A percentile compares a stretch with the other conserved stretches of the same genome.
These are phyloP conservation scores for Solanum clarkiae DNA, from an alignment of 257 asterid species.

Conservation along the genomic window DNA sequence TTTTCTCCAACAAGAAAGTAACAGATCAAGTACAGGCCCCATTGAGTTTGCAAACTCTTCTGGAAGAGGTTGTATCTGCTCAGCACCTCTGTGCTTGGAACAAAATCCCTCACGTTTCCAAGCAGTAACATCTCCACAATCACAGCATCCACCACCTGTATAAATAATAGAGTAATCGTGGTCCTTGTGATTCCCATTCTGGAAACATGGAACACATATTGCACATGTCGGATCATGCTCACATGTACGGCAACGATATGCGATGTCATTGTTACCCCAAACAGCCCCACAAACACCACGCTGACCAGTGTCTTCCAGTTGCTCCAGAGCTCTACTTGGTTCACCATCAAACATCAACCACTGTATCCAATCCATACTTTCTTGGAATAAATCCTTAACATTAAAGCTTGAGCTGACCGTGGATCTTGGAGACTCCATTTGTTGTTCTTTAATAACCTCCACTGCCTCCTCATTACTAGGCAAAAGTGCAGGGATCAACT, in stretches of 20 bases:
- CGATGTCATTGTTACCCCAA: slow-evolving; percentile 89
- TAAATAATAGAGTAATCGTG: slow-evolving; percentile 86
- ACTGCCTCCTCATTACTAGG: slow-evolving; percentile 50
- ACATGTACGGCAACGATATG: slow-evolving; percentile 84
- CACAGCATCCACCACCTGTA: slow-evolving; percentile 98
- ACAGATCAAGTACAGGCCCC: slow-evolving; percentile 66
- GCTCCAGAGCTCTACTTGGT: slow-evolving; percentile 42
- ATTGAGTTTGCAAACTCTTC: slow-evolving; percentile 43
- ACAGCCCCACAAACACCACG: slow-evolving; percentile 96
- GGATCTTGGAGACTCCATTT: slow-evolving; percentile 11
- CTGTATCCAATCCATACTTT: slow-evolving; percentile 68
- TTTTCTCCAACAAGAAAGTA: slow-evolving; percentile 59
- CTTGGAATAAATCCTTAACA: slow-evolving; percentile 28
- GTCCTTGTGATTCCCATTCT: slow-evolving; percentile 83
- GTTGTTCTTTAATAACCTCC: slow-evolving; percentile 14
- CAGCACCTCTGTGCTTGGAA: slow-evolving; percentile 82
- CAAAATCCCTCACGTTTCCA: slow-evolving; percentile 99
- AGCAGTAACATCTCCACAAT: slow-evolving; percentile 98
- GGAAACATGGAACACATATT: slow-evolving; percentile 93
- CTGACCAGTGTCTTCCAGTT: slow-evolving; percentile 50
- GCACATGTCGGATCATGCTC: slow-evolving; percentile 98
- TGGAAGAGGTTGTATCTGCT: slow-evolving; percentile 83
- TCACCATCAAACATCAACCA: slow-evolving; percentile 94
- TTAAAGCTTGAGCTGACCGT: slow-evolving; percentile 8
- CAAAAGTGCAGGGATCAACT: slow-evolving; percentile 52